A percentile compares a stretch with the other conserved stretches of the same genome.
phyloP scores from a whole-genome alignment of 2,329 filamentous ascomycete species.

The Pestalotiopsis sp. region DNA sequence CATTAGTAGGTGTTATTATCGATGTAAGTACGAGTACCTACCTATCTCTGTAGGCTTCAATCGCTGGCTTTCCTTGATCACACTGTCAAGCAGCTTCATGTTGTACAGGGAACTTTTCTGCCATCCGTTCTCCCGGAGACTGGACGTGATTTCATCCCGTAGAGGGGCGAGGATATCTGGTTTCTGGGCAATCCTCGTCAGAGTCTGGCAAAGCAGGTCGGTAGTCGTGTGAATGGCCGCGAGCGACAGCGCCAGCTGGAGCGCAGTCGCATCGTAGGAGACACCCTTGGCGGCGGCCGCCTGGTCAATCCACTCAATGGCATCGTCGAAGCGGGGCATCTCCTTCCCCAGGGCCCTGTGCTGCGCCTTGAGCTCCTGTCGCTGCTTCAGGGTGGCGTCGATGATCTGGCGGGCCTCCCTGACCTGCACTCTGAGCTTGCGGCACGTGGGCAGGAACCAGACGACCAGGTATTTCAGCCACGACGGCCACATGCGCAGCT shows the following conservation, averaged over 20 bases:
- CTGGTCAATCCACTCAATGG: background rate
- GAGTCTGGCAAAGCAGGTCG: background rate
- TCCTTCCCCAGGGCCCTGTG: background rate
- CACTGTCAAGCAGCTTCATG: slow-evolving; percentile 9
- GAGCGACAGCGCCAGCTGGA: background rate
- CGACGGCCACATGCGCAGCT: background rate
- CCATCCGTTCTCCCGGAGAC: background rate
- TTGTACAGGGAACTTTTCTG: background rate
- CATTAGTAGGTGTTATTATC: background rate
- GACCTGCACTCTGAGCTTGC: background rate
- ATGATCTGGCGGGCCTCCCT: slow-evolving; percentile 2
- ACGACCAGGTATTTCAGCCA: background rate
- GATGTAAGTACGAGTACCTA: background rate
- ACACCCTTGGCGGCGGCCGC: background rate
- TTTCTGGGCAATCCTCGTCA: background rate
- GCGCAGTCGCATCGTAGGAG: background rate
- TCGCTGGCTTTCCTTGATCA: slow-evolving; percentile 7
- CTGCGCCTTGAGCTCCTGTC: background rate
- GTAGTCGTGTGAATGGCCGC: slow-evolving; percentile 9
- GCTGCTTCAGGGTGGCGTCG: background rate
- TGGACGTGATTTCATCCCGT: background rate
- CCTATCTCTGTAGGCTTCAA: background rate
- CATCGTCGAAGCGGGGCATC: background rate
- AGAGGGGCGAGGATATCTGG: background rate
- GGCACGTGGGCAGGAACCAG: slow-evolving; percentile 10